Base-by-base conservation (phyloP, 768 basidiomycete species). In the Podaxis mareebaensis region DNA sequence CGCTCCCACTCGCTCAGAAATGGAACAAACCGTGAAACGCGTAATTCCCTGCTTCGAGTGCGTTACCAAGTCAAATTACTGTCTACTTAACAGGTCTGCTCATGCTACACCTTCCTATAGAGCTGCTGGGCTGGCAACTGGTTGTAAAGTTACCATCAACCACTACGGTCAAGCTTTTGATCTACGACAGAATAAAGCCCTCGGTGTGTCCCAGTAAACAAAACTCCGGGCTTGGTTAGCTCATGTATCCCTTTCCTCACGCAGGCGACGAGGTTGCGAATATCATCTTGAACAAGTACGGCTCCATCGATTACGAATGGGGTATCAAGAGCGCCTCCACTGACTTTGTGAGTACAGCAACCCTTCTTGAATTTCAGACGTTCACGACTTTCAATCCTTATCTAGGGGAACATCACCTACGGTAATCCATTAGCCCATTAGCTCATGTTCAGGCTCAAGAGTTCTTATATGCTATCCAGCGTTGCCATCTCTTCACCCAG, bases 11-110 rank as follows among this genome's bases (percentile, higher is more conserved):
- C 81, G 83, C 33, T 81, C 81, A 8, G 90, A 91, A 66, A 81
- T 87, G 52, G 70, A 85, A 57, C 81, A 79, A 15, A 81, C 87
- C 0, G 73, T 82, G 24, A 79, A 84, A 61, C 84, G 90, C 26
- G 86, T 93, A 6, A 76, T 79, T 12, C 83, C 86, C 0, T 95
- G 92, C 71, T 92, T 92, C 75, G 79, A 88, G 90, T 91, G 64
- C 58, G 85, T 76, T 8, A 2, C 17, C 26, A 28, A 48, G 33
- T 7, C 12, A 52, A 17, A 17, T 55, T 26, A 5, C 1, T 56
- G n/a, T 52, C 39, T 22, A 12, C 33, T 28, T 2, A 10, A 7
- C 64, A 28, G 10, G 57, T 39, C 15, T 44, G 15, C 44, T 22
- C 44, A 38, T n/a, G 42, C 38, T 46, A 39, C 61, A 10, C 54